phyloP scores from a whole-genome alignment of 257 asterid species.

The Gentiana macrophylla region DNA sequence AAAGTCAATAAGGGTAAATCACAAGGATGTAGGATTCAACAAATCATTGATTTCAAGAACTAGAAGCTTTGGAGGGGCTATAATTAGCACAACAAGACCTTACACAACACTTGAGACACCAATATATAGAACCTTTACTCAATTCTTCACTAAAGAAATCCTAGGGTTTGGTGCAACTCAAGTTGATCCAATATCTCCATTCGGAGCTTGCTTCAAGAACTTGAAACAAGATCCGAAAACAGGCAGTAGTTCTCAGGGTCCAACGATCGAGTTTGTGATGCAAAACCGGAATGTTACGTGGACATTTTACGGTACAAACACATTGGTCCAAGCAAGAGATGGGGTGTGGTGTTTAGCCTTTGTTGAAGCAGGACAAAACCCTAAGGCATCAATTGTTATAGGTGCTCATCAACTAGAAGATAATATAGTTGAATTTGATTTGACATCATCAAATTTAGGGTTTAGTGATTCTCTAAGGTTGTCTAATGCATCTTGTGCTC shows the following conservation, averaged over 20 bases:
- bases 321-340: slow-evolving; percentile 16
- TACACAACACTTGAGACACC: slow-evolving; percentile 32
- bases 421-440: slow-evolving; percentile 24
- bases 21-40: slow-evolving; percentile 17
- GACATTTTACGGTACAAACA: slow-evolving; percentile 19
- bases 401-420: slow-evolving; percentile 28
- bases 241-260: slow-evolving; percentile 9
- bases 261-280: slow-evolving; percentile 33
- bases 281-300: slow-evolving; percentile 15
- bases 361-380: slow-evolving; percentile 25
- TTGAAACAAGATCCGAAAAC: slow-evolving; percentile 17
- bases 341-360: slow-evolving; percentile 24
- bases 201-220: slow-evolving; percentile 27
- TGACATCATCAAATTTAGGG: slow-evolving; percentile 19
- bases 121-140: slow-evolving; percentile 16
- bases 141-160: slow-evolving; percentile 14
- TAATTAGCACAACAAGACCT: slow-evolving; percentile 36
- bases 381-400: slow-evolving; percentile 19
- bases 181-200: slow-evolving; percentile 28
- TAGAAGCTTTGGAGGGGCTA: slow-evolving; percentile 21
- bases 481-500: slow-evolving; percentile 13
- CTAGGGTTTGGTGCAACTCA: slow-evolving; percentile 16
- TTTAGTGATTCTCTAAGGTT: slow-evolving; percentile 9
- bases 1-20: slow-evolving; percentile 26
- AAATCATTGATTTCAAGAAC: slow-evolving; percentile 20